Evolutionary conservation across 2,329 filamentous ascomycete genomes (phyloP).

Genomic region (Chaetothyriales sp.): DNA sequence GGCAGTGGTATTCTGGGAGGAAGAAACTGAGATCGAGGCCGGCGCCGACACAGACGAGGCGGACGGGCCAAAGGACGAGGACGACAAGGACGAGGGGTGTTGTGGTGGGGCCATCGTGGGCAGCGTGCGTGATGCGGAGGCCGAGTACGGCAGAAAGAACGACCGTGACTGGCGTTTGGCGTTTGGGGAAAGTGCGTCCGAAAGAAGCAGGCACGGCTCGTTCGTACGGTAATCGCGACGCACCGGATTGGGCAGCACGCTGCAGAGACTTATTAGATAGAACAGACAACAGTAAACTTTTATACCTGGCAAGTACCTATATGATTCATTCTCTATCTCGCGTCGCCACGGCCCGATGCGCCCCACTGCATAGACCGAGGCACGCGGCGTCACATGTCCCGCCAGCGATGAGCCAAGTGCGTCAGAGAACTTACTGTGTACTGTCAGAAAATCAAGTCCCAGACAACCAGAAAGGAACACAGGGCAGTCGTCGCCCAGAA

Average conservation of each 20-base stretch:
- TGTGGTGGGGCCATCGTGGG: conserved; percentile 4
- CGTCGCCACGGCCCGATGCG: background rate
- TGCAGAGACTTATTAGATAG: background rate
- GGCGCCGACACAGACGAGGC: conserved; percentile 25
- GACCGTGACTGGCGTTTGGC: background rate
- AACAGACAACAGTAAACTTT: background rate
- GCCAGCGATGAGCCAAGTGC: no score
- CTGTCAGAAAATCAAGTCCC: conserved; percentile 54
- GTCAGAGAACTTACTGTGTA: no score
- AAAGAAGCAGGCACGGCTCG: background rate
- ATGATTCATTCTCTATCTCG: background rate
- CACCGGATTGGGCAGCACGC: background rate
- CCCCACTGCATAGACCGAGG: background rate
- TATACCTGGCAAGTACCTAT: background rate
- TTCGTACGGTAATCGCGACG: no score
- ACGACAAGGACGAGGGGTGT: conserved; percentile 2
- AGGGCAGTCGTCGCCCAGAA: conserved; percentile 67
- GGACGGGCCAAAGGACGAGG: background rate
- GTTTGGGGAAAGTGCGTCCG: background rate
- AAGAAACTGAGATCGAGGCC: conserved; percentile 17
- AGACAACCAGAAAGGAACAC: conserved; percentile 58
- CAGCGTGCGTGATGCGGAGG: no score
- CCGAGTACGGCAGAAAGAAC: background rate
- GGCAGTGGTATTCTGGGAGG: conserved; percentile 25
- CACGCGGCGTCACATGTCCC: background rate